phyloP scores from a whole-genome alignment of 2,329 filamentous ascomycete genomes.

The Arthrobotrys sphaeroides region DNA sequence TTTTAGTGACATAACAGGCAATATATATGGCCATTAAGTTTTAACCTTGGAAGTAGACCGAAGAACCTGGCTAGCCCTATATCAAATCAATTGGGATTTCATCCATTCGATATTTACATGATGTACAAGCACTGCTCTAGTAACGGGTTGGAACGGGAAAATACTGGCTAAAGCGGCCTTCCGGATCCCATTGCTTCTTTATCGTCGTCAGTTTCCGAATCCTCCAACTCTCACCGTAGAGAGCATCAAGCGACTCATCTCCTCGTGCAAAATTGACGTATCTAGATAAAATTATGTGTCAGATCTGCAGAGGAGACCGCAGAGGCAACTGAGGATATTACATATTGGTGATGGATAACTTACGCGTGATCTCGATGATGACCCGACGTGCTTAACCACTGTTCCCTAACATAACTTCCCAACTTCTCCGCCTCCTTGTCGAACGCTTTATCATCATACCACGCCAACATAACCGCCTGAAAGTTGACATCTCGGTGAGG shows the following conservation, averaged over 20 bases:
- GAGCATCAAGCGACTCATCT: conserved; percentile 38
- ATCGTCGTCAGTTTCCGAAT: conserved; percentile 56
- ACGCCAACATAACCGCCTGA: conserved; percentile 47
- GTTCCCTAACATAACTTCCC: conserved; percentile 19
- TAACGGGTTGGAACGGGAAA: conserved; percentile 28
- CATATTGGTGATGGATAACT: background rate
- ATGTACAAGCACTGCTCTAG: background rate
- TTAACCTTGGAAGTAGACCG: no score
- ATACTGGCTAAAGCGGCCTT: conserved; percentile 55
- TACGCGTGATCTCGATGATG: conserved; percentile 30
- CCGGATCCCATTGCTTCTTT: conserved; percentile 58
- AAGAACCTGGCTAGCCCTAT: no score
- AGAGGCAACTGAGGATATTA: background rate
- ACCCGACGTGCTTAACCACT: conserved; percentile 27
- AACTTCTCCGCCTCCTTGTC: conserved; percentile 41
- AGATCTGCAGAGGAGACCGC: background rate
- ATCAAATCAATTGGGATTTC: no score
- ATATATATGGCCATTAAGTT: no score
- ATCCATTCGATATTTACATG: no score
- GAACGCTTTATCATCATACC: conserved; percentile 44
- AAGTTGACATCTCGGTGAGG: conserved; percentile 55
- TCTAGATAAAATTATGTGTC: background rate
- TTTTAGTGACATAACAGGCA: no score
- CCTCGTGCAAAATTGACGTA: conserved; percentile 55
- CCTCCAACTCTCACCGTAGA: conserved; percentile 53